These are phyloP conservation scores for Rhizopogon vulgaris DNA, from an alignment of 768 basidiomycete genomes.

Conservation along the genomic window DNA sequence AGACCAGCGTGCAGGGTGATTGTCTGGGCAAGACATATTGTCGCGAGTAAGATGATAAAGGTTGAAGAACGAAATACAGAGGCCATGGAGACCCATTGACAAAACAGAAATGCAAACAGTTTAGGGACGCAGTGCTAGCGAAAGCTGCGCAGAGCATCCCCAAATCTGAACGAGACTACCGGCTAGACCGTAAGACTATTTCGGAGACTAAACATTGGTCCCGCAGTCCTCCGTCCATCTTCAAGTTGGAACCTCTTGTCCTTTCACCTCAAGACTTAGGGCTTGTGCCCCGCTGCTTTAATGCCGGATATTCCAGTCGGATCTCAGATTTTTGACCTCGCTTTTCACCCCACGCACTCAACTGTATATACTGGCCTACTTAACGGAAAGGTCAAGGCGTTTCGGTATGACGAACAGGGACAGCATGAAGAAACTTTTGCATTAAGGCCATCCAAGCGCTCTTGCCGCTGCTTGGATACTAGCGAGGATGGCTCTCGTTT, in stretches of 20 bases:
- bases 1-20: conserved; percentile 20
- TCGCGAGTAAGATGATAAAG: conserved; percentile 20
- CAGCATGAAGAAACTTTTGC: conserved; percentile 51
- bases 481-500: conserved; percentile 63
- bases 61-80: conserved; percentile 19
- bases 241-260: no score
- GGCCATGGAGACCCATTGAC: conserved; percentile 32
- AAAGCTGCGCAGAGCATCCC: background rate
- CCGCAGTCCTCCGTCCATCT: background rate
- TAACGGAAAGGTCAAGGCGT: conserved; percentile 79
- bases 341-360: conserved; percentile 71
- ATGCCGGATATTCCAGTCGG: conserved; percentile 66
- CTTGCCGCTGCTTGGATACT: conserved; percentile 70
- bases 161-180: background rate
- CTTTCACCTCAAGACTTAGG: background rate
- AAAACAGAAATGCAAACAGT: background rate
- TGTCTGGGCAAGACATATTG: conserved; percentile 27
- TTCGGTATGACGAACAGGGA: conserved; percentile 69
- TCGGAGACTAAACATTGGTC: background rate
- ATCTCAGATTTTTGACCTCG: conserved; percentile 83
- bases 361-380: conserved; percentile 76
- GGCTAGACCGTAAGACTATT: background rate
- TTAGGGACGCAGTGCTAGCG: background rate
- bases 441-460: conserved; percentile 72
- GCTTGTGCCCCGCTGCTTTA: background rate